These are phyloP conservation scores for Calocera cornea DNA, from an alignment of 768 basidiomycete genomes.

Conservation along the genomic window DNA sequence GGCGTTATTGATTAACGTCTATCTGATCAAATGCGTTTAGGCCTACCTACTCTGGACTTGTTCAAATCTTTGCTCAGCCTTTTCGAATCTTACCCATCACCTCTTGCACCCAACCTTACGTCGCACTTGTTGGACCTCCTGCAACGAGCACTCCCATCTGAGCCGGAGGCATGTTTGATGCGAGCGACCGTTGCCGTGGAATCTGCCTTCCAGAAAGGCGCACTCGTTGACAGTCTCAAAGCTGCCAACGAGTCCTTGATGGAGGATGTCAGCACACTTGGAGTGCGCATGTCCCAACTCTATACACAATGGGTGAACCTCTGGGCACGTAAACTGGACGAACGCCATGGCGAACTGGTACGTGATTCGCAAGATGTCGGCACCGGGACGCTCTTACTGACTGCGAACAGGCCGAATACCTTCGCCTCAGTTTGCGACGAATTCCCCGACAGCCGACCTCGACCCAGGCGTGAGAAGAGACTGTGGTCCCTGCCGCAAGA, in stretches of 20 bases:
- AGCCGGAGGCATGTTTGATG: conserved; percentile 29
- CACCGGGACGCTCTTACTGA: neutral
- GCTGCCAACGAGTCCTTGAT: conserved; percentile 38
- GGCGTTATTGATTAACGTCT: conserved; percentile 13
- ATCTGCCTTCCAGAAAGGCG: conserved; percentile 31
- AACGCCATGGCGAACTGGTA: conserved; percentile 20
- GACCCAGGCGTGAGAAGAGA: neutral
- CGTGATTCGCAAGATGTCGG: too few species aligned
- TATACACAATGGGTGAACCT: conserved; percentile 36
- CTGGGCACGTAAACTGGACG: conserved; percentile 32
- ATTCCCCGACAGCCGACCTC: neutral
- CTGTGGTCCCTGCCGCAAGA: neutral
- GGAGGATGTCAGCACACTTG: conserved; percentile 17
- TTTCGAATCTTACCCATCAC: conserved; percentile 31
- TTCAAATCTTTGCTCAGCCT: conserved; percentile 33
- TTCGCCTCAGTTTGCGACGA: neutral
- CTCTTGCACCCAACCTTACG: conserved; percentile 31
- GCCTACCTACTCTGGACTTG: conserved; percentile 30
- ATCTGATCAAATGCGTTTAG: conserved; percentile 20
- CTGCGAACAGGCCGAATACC: neutral
- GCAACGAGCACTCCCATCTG: conserved; percentile 24
- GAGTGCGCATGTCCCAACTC: conserved; percentile 21
- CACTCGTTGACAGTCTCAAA: conserved; percentile 44
- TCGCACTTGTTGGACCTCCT: conserved; percentile 35
- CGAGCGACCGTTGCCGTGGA: conserved; percentile 28